Conservation (phyloP, 345 rosid species). For the Citropsis articulata region DNA sequence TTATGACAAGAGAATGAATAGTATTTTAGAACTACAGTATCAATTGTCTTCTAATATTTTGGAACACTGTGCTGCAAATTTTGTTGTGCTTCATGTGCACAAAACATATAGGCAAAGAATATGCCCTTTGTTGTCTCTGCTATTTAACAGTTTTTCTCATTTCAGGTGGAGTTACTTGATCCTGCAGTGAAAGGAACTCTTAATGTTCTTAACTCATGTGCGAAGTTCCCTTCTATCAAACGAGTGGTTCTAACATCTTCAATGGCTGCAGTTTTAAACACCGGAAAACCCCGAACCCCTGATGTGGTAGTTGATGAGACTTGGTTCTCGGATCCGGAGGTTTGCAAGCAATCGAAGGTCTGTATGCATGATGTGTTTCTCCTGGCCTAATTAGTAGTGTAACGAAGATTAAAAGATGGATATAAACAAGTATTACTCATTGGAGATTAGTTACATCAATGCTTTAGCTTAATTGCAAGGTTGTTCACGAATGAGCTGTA, state of each 20-base stretch:
- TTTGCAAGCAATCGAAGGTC: slow-evolving; percentile 55
- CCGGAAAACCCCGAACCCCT: slow-evolving; percentile 62
- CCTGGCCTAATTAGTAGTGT: neutral
- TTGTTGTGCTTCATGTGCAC: neutral
- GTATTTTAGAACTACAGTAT: neutral
- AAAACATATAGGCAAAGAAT: neutral
- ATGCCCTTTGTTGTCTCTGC: neutral
- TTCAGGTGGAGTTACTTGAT: slow-evolving; percentile 74
- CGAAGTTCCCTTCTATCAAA: slow-evolving; percentile 59
- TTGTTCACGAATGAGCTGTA: neutral
- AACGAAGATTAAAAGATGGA: neutral
- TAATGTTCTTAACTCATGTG: slow-evolving; percentile 74
- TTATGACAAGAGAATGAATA: neutral
- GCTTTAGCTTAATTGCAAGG: neutral
- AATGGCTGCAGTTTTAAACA: slow-evolving; percentile 62
- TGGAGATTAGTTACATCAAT: neutral
- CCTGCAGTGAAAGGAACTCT: slow-evolving; percentile 91
- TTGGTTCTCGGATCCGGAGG: slow-evolving; percentile 67
- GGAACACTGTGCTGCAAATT: neutral
- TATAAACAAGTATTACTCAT: neutral
- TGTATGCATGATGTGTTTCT: neutral
- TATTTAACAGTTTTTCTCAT: slow-evolving; percentile 4
- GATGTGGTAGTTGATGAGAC: slow-evolving; percentile 76
- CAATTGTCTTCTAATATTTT: neutral
- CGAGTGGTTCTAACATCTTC: slow-evolving; percentile 84